These are phyloP conservation scores for Colletotrichum chrysophilum DNA, from an alignment of 2,329 filamentous ascomycete species.

Conservation along the genomic window DNA sequence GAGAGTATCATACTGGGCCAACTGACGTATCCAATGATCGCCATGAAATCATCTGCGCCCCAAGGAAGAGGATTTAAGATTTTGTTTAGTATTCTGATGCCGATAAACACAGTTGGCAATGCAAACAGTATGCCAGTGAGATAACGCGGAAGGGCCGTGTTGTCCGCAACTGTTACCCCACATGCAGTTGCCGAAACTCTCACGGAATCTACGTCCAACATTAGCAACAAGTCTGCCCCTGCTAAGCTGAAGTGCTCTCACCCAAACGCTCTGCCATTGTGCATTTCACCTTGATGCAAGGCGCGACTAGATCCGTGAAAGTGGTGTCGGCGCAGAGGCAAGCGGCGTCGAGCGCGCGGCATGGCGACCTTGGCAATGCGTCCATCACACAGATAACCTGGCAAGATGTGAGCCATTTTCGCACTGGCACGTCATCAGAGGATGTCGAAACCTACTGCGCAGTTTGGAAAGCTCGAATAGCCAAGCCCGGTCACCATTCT, in stretches of 20 bases:
- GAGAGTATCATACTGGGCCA: not conserved
- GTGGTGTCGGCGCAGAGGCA: not conserved
- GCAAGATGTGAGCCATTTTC: accelerated
- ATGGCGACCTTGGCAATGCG: not conserved
- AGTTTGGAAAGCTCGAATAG: not conserved
- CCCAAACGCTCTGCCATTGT: not conserved
- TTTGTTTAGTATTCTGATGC: not conserved
- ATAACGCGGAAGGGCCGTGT: not conserved
- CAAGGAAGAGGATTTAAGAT: not conserved
- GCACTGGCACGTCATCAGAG: not conserved
- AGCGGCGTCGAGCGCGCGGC: not conserved
- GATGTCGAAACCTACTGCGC: not conserved
- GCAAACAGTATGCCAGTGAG: not conserved
- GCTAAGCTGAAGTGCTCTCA: not conserved
- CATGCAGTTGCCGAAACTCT: not conserved
- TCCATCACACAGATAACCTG: not conserved
- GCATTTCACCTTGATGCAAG: not conserved
- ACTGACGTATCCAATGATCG: not conserved
- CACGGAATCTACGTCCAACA: not conserved
- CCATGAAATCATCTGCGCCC: not conserved
- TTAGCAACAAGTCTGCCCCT: not conserved
- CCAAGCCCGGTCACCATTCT: not conserved
- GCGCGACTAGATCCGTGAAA: not conserved
- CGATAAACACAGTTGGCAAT: not conserved
- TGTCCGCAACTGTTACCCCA: not conserved